Evolutionary conservation across 2,329 filamentous ascomycete genomes (phyloP), one percentile per base, ranked within the genome.

Genomic region (Raffaelea albimanens): DNA sequence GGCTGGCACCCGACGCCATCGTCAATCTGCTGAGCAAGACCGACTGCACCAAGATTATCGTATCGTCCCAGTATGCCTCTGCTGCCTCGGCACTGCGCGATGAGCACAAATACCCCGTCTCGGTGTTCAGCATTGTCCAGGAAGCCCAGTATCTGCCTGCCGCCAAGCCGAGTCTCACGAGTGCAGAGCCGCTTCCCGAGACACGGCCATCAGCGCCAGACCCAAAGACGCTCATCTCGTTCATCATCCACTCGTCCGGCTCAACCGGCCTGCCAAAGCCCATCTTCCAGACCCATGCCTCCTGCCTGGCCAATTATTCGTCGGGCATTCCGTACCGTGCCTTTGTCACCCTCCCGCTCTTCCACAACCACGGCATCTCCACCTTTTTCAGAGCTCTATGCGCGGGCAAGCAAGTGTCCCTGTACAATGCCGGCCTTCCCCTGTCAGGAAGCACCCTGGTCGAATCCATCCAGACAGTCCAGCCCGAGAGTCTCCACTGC

Each of bases 401-500:
- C 56, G 64, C 66, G 61, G 57, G 64, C 14, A 65, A 63, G 38
- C 64, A 61, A 0, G 63, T 67, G 1, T 63, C 63, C 46, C 58
- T 71, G 56, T 70, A 63, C 57, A 52, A 51, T 45, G 43, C 52
- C 0, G 2, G 44, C 21, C 34, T 52, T 14, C 48, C 75, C 1
- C 58, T 78, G 19, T 76, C 76, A 0, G 65, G 63, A 3, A 59
- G 61, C 21, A 63, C 65, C 31, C 56, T 75, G 9, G 56, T 73
- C 0, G 58, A 61, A 19, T 67, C 65, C 3, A 60, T 75, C 57
- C 56, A 61, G 2, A 57, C 58, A 0, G 56, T 67, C 21, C 57
- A 67, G 36, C 66, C 71, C 1, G 65, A 79, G 44, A 67, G 73
- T 36, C 67, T 80, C 44, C 71, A 76, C 51, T 68, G 65, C 21